Evolutionary conservation across 2,329 filamentous ascomycete genomes (phyloP), one percentile per base, ranked within the genome.

Genomic region (Alternaria triticina): DNA sequence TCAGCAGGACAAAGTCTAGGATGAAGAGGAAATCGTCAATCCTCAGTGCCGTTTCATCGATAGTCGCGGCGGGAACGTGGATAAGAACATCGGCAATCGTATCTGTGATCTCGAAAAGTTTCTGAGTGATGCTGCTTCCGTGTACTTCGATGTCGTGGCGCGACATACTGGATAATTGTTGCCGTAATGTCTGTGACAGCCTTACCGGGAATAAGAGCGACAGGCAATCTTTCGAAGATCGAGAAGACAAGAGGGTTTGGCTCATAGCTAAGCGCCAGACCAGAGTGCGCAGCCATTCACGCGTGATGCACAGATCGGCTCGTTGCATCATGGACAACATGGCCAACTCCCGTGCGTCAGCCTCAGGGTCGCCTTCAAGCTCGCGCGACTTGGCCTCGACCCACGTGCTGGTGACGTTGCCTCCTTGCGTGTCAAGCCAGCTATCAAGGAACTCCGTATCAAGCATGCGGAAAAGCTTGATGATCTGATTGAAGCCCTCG

Each of bases 31-130:
- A 86, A 65, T 88, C 86, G 57, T 86, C 83, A 49, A 87, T 83
- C 15, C 84, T 79, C 4, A 82, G 78, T 6, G 80, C 77, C 3
- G 82, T 83, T 28, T 86, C 84, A 43, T 84, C 80, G 5, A 83
- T 74, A 0, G 82, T 81, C 0, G 80, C 81, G 7, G 82, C 80
- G 0, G 85, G 84, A 13, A 87, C 77, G 47, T 86, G 84, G 22
- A 88, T 81, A 2, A 85, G 76, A 13, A 89, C 86, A 66, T 88
- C 86, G 9, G 86, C 86, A 49, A 88, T 86, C 2, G 86, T 88
- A 70, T 86, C 87, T 0, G 86, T 85, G 64, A 89, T 86, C 69
- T 89, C 87, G 59, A 89, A 87, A 5, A 89, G 79, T 71, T 89
- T 89, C 64, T 87, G 84, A 56, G 88, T 78, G 58, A 89, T 86